A percentile compares a stretch with the other conserved stretches of the same genome.
Evolutionary conservation across 208 protist species (phyloP).

Genomic region (Acanthamoeba royreba): DNA sequence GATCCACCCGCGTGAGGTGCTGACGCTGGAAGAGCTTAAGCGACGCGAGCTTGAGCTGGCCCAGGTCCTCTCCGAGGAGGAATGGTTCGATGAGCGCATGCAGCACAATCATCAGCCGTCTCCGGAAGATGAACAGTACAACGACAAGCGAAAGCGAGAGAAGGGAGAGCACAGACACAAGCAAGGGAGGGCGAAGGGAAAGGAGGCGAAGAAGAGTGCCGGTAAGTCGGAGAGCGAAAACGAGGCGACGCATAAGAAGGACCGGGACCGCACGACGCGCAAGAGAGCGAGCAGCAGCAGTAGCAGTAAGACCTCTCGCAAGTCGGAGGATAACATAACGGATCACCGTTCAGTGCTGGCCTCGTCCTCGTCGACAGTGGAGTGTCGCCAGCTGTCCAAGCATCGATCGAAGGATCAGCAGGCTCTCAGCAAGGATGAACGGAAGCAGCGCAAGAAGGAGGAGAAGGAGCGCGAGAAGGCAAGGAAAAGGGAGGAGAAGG

Average conservation of each 20-base stretch:
- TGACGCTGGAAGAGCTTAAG: not conserved
- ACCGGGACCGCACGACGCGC: not conserved
- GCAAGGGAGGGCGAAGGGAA: not conserved
- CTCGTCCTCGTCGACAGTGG: not conserved
- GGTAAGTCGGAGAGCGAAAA: not conserved
- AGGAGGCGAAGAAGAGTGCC: not conserved
- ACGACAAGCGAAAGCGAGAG: not conserved
- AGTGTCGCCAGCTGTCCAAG: not conserved
- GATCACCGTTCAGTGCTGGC: not conserved
- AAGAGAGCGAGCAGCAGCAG: not conserved
- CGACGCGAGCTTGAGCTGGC: not conserved
- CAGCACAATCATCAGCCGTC: too few relatives aligned
- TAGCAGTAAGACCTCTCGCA: too few relatives aligned
- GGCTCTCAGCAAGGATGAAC: not conserved
- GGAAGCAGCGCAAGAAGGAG: not conserved
- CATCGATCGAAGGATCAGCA: not conserved
- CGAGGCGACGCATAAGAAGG: not conserved
- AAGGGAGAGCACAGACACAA: not conserved
- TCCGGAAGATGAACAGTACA: too few relatives aligned
- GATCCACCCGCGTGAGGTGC: not conserved
- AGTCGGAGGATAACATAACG: not conserved
- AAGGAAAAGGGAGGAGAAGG: not conserved
- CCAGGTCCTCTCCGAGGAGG: not conserved
- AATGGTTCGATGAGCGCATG: too few relatives aligned
- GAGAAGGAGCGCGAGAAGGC: not conserved